Evolutionary conservation across 345 rosid species (phyloP), one percentile per base, ranked within the genome.

Genomic region (Ceriops zippeliana): DNA sequence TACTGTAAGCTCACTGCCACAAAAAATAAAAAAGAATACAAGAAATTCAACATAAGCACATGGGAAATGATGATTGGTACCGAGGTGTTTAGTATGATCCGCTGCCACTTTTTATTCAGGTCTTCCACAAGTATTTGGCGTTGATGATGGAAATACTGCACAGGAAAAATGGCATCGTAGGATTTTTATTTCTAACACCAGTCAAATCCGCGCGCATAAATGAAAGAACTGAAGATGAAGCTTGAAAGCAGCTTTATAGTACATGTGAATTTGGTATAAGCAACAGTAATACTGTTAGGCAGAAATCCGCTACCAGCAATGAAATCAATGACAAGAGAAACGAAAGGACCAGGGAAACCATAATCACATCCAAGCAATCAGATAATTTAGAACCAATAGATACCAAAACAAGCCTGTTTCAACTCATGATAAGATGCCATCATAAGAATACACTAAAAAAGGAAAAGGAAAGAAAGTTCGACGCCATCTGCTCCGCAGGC

Each of bases 31-130:
- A 38, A 42, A 13, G 10, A 32, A 21, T 30, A 58, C 51, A 4
- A 59, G 69, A 52, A 9, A 38, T 66, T 60, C 52, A 61, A 68
- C 52, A 5, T 52, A 32, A 73, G 68, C 65, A 52, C 58, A 28
- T 61, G 28, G 38, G 65, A 19, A 28, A 58, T 27, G n/a, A 62
- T 52, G 47, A 71, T 49, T 17, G 52, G 21, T 74, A 95, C 99
- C 81, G 85, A 82, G 34, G 86, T 82, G 56, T 76, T 84, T 65
- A 88, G 76, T 64, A 84, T 56, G 70, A 82, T 75, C 78, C 82
- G 91, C 77, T 80, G 86, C 99, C 99, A 95, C 70, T 83, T 90
- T 75, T 72, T 89, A 66, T 90, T 87, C 64, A 95, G 81, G 83
- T 95, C 99, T 80, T 91, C 96, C 22, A 81, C 89, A 69, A 84